Evolutionary conservation across 2,329 filamentous ascomycete genomes (phyloP).

Genomic region (Pseudopyricularia cyperi): DNA sequence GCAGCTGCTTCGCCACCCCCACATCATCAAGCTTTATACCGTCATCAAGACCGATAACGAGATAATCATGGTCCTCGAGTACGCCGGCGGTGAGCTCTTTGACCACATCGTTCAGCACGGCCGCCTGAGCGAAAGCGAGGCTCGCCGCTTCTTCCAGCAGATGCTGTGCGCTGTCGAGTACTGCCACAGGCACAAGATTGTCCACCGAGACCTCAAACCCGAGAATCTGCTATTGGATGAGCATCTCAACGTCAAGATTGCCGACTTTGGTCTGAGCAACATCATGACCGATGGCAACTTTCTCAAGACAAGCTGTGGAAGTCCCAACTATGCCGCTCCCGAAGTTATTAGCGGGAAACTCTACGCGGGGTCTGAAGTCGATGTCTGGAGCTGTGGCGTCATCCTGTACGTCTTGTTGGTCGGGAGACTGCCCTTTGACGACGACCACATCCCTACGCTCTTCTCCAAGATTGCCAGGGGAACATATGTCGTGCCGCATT

Average conservation of each 20-base stretch:
- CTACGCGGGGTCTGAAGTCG: conserved; percentile 93
- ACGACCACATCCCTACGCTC: conserved; percentile 92
- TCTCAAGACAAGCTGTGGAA: conserved; percentile 94
- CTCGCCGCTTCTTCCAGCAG: conserved; percentile 97
- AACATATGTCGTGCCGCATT: conserved; percentile 82
- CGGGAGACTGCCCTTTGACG: conserved; percentile 84
- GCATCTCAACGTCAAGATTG: conserved; percentile 96
- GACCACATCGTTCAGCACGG: conserved; percentile 96
- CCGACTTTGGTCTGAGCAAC: conserved; percentile 95
- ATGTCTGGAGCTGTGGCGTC: conserved; percentile 95
- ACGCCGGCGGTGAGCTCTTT: conserved; percentile 90
- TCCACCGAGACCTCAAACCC: conserved; percentile 92
- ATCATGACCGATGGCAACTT: conserved; percentile 99
- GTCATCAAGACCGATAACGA: conserved; percentile 90
- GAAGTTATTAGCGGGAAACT: conserved; percentile 97
- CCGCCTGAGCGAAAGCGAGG: conserved; percentile 78
- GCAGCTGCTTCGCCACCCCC: conserved; percentile 85
- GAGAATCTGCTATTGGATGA: conserved; percentile 94
- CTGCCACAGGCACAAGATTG: conserved; percentile 97
- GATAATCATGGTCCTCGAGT: conserved; percentile 99
- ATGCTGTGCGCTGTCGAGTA: conserved; percentile 98
- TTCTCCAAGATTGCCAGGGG: conserved; percentile 97
- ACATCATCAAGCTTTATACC: conserved; percentile 98
- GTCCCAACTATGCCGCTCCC: conserved; percentile 93
- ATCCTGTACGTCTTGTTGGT: conserved; percentile 77